Base-by-base conservation (phyloP, 805 yeast species). In the Ogataea ramenticola region DNA sequence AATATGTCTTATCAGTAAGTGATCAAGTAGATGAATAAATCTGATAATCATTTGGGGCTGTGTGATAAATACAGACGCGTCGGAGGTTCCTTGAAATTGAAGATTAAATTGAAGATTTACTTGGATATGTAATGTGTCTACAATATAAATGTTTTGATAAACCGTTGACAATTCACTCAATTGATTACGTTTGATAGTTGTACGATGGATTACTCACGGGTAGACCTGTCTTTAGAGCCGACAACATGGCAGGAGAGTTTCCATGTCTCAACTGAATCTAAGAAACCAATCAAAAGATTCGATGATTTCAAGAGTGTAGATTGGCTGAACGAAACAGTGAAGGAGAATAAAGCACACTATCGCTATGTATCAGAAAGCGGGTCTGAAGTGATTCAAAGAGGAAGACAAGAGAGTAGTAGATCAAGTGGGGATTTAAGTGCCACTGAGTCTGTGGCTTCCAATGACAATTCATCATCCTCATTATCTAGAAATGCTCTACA, bases 261-360 rank as follows among this genome's bases (percentile, higher is more conserved):
- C n/a, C 44, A 48, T 21, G 31, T 47, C 7, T 46, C 54, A 3
- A 48, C 43, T 17, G 41, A 45, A 10, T 38, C 53, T 2, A 42
- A 38, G 20, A 51, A 48, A 38, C 49, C 51, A 7, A 70, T 72
- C 16, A 71, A 70, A 43, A 61, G 77, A 41, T 85, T 82, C 54
- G 73, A 77, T 37, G 77, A 77, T 37, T 85, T 81, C 55, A 63
- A 64, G 16, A 84, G 91, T 3, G 72, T 83, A 3, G 91, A 85
- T 52, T 80, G 88, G 86, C 68, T 80, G 15, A 76, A 77, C 43
- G 89, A 82, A 50, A 75, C 77, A 41, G 58, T 72, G 19, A 66
- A 66, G 21, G 77, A 75, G 31, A 79, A 80, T 50, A 54, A 51
- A 36, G 45, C 53, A 22, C 17, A 26, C 17, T 34, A 34, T 20